Evolutionary conservation across 2,329 filamentous ascomycete species (phyloP), one percentile per base, ranked within the genome.

Genomic region (Stemphylium vesicarium): DNA sequence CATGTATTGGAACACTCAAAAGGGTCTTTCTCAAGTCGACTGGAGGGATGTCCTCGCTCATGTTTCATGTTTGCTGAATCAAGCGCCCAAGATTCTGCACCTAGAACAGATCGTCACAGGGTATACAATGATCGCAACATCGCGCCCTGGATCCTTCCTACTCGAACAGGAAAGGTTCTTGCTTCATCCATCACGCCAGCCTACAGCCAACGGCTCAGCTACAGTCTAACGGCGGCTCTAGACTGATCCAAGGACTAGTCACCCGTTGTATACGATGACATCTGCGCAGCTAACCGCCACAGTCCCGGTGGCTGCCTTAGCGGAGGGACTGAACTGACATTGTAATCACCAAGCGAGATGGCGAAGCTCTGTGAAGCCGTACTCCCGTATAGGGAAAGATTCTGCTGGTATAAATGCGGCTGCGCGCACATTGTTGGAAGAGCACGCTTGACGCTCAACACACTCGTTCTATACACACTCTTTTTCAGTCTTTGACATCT

Each of bases 361-460:
- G 61, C 40, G 35, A 43, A 38, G 36, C 42, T 18, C 53, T 11
- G 18, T 32, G 39, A 42, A 42, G 36, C 12, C 26, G 26, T 40
- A 31, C 20, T 12, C 16, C 45, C 47, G 52, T 38, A 38, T 43
- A 16, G 16, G 35, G 40, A 33, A 43, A 37, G 36, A 24, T 39
- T 11, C 11, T 18, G 36, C 18, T 12, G 33, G 59, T 71, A 71
- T 68, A 71, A 69, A 62, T 64, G 44, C 35, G 20, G 37, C 43
- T 49, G 15, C 4, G 12, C 13, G 22, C 31, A 53, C 47, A 53
- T 52, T 11, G 33, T 37, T 59, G 36, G 50, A 59, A 57, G 35
- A 59, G 36, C 58, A 72, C 66, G 69, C 68, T 72, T 66, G 68
- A 71, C 59, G 69, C 68, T 68, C 57, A 66, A 62, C 50, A 60